Evolutionary conservation across 768 basidiomycete species (phyloP).

Genomic region (Phanerodontia chrysosporium): DNA sequence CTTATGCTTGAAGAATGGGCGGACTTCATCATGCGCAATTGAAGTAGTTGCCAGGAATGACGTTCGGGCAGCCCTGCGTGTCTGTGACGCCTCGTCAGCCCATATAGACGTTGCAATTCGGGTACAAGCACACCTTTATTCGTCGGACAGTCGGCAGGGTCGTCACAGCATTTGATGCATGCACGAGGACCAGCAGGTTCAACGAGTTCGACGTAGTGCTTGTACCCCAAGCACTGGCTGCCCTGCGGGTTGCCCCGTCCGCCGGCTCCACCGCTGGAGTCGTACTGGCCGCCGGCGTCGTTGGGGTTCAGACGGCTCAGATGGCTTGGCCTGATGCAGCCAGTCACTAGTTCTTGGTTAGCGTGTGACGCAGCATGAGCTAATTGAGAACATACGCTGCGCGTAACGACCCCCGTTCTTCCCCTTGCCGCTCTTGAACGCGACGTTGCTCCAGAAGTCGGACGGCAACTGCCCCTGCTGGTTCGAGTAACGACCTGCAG

Average conservation of each 20-base stretch:
- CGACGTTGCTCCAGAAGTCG: constrained; percentile 50
- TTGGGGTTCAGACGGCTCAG: constrained; percentile 41
- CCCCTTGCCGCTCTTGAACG: constrained; percentile 39
- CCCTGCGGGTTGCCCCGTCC: constrained; percentile 50
- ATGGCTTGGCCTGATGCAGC: constrained; percentile 45
- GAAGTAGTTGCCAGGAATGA: constrained; percentile 53
- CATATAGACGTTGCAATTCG: neutral
- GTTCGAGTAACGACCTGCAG: constrained; percentile 34
- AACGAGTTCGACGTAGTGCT: constrained; percentile 56
- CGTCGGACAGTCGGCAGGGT: constrained; percentile 49
- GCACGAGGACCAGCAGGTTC: constrained; percentile 49
- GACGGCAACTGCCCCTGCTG: constrained; percentile 42
- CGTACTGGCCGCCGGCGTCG: constrained; percentile 55
- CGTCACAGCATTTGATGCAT: constrained; percentile 57
- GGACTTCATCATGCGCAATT: constrained; percentile 34
- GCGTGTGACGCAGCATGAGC: neutral
- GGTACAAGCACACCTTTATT: constrained; percentile 34
- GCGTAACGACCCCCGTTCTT: constrained; percentile 38
- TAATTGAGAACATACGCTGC: constrained; percentile 35
- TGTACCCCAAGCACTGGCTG: constrained; percentile 51
- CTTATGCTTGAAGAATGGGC: neutral
- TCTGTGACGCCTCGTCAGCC: constrained; percentile 27
- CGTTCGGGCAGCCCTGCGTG: constrained; percentile 46
- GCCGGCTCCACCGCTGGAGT: constrained; percentile 48
- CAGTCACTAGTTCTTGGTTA: constrained; percentile 40